phyloP scores from a whole-genome alignment of 352 stramenopile species.

The Globisporangium mamillatum region DNA sequence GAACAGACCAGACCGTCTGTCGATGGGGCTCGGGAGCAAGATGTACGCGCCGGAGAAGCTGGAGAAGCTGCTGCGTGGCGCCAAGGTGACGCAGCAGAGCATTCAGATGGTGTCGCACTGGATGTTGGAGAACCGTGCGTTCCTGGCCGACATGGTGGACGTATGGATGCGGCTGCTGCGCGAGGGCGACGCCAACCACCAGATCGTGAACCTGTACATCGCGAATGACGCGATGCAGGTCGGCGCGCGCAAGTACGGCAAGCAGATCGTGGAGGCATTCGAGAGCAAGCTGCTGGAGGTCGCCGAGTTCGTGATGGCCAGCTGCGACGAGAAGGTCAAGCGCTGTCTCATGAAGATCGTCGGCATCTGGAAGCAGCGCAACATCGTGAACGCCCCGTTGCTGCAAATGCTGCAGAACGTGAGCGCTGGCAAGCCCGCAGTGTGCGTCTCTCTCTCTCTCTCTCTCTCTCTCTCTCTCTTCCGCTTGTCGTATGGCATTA shows the following conservation, averaged over 20 bases:
- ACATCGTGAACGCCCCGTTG: constrained; percentile 48
- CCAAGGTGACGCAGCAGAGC: constrained; percentile 79
- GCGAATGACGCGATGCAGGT: constrained; percentile 87
- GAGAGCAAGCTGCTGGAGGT: constrained; percentile 54
- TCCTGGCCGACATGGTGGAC: constrained; percentile 57
- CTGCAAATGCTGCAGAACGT: constrained; percentile 73
- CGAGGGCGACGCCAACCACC: constrained; percentile 52
- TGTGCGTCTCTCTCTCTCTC: constrained; percentile 30
- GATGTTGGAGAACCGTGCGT: constrained; percentile 66
- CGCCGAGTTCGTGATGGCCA: constrained; percentile 60
- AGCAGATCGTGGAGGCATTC: constrained; percentile 62
- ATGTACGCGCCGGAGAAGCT: constrained; percentile 60
- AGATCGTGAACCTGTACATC: constrained; percentile 85
- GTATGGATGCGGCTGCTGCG: constrained; percentile 52
- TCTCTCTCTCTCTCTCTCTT: neutral
- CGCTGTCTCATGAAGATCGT: constrained; percentile 85
- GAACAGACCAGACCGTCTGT: neutral
- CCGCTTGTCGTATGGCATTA: constrained; percentile 9
- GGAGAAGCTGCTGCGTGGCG: constrained; percentile 55
- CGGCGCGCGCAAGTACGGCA: constrained; percentile 76
- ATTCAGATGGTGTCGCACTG: constrained; percentile 79
- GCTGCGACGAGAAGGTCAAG: constrained; percentile 79
- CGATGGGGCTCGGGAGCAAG: constrained; percentile 16
- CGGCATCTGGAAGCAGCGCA: constrained; percentile 79
- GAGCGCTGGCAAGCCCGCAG: constrained; percentile 57